phyloP scores from a whole-genome alignment of 495 filamentous ascomycete genomes.

The Margaritispora aquatica region DNA sequence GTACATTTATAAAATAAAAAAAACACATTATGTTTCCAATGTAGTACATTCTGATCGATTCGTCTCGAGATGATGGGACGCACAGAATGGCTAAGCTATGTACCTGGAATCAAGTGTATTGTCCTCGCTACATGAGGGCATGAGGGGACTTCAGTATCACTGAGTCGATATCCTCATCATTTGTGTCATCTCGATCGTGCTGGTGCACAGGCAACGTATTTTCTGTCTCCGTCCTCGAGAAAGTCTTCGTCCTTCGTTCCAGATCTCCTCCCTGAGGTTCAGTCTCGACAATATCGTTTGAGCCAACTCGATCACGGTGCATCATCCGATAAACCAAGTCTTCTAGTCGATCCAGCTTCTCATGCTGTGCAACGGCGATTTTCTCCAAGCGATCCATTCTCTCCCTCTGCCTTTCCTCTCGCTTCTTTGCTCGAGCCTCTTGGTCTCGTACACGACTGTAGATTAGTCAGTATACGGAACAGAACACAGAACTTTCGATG shows the following conservation, averaged over 20 bases:
- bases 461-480: neutral
- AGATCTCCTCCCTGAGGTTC: neutral
- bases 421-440: slow-evolving; percentile 16
- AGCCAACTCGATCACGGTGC: slow-evolving; percentile 19
- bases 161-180: neutral
- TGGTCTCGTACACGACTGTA: slow-evolving; percentile 26
- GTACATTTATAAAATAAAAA: too few species aligned
- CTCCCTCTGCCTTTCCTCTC: slow-evolving; percentile 16
- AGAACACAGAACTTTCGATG: too few species aligned
- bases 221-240: neutral
- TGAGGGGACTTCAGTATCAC: neutral
- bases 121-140: neutral
- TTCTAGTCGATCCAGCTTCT: slow-evolving; percentile 26
- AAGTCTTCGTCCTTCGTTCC: neutral
- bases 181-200: neutral
- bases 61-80: neutral
- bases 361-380: slow-evolving; percentile 23
- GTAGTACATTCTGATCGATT: too few species aligned
- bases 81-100: neutral
- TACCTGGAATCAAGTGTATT: neutral
- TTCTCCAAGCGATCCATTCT: slow-evolving; percentile 23
- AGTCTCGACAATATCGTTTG: neutral
- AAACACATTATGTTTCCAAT: too few species aligned
- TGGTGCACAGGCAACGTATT: neutral
- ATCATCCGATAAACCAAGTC: slow-evolving; percentile 25